Conservation (phyloP, 1,284 basidiomycete genomes). For the Ustilago trichophora region DNA sequence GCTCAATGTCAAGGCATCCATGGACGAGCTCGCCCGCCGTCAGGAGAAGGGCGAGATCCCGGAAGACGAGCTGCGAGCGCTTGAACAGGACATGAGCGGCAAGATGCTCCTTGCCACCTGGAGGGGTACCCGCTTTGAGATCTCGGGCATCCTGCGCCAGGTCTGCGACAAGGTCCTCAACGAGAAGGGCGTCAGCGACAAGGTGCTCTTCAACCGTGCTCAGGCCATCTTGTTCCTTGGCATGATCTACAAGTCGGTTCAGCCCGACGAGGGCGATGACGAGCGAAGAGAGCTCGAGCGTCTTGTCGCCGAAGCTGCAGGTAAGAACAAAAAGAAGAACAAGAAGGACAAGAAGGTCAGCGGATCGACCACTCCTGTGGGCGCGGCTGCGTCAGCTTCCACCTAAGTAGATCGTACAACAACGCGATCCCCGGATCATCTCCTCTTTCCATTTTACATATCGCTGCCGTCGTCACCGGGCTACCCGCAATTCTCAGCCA, state of each 20-base stretch:
- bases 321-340: conserved; percentile 67
- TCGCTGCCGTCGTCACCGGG: too few relatives aligned
- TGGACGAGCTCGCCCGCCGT: conserved; percentile 88
- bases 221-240: conserved; percentile 61
- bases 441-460: too few relatives aligned
- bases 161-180: conserved; percentile 64
- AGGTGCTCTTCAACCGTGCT: conserved; percentile 62
- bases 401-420: neutral
- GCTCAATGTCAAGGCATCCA: conserved; percentile 70
- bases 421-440: too few relatives aligned
- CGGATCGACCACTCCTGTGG: conserved; percentile 12
- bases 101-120: conserved; percentile 70
- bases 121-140: conserved; percentile 61
- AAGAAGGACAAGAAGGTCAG: conserved; percentile 44
- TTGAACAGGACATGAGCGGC: conserved; percentile 94
- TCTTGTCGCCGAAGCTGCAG: conserved; percentile 68
- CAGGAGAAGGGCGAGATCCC: conserved; percentile 89
- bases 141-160: conserved; percentile 58
- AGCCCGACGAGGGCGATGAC: conserved; percentile 63
- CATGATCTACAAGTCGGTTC: conserved; percentile 63
- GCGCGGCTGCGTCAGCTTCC: conserved; percentile 16
- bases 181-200: conserved; percentile 63
- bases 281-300: conserved; percentile 66
- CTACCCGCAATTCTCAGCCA: neutral
- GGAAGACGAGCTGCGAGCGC: conserved; percentile 74